phyloP scores from a whole-genome alignment of 129 eudicot species.

The Saussurea involucrata region DNA sequence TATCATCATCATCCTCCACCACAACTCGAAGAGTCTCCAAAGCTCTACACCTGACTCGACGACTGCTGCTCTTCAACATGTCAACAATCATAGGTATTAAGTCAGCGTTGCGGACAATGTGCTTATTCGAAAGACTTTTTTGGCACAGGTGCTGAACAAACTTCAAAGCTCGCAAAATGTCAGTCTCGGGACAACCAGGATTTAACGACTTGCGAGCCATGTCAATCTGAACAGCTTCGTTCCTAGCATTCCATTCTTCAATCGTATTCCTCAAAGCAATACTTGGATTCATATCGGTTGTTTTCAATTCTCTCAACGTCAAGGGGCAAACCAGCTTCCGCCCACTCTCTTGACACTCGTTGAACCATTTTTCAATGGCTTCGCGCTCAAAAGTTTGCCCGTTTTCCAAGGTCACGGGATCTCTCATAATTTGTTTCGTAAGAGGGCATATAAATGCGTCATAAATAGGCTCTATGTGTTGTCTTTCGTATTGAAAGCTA shows the following conservation, averaged over 20 bases:
- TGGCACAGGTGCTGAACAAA: conserved; percentile 66
- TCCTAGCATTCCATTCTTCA: conserved; percentile 94
- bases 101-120: conserved; percentile 56
- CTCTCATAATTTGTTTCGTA: conserved; percentile 86
- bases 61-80: conserved; percentile 69
- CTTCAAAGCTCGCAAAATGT: conserved; percentile 65
- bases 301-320: conserved; percentile 60
- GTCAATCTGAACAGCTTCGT: conserved; percentile 90
- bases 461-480: conserved; percentile 74
- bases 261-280: conserved; percentile 81
- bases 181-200: conserved; percentile 53
- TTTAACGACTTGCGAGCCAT: conserved; percentile 70
- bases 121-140: conserved; percentile 55
- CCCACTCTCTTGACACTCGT: conserved; percentile 67
- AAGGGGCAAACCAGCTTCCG: conserved; percentile 69
- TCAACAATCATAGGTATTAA: conserved; percentile 71
- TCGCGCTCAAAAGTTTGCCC: conserved; percentile 92
- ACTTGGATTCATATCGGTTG: conserved; percentile 82
- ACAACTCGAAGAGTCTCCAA: conserved; percentile 81
- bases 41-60: conserved; percentile 66
- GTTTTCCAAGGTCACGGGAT: conserved; percentile 82
- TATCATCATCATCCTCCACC: conserved; percentile 75
- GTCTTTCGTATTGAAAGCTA: conserved; percentile 65
- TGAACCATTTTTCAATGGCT: conserved; percentile 94
- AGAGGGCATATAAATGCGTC: conserved; percentile 88